A percentile compares a stretch with the other conserved stretches of the same genome.
Conservation (phyloP, 805 yeast species). For the Saccharomycopsis oosterbeekiorum region DNA sequence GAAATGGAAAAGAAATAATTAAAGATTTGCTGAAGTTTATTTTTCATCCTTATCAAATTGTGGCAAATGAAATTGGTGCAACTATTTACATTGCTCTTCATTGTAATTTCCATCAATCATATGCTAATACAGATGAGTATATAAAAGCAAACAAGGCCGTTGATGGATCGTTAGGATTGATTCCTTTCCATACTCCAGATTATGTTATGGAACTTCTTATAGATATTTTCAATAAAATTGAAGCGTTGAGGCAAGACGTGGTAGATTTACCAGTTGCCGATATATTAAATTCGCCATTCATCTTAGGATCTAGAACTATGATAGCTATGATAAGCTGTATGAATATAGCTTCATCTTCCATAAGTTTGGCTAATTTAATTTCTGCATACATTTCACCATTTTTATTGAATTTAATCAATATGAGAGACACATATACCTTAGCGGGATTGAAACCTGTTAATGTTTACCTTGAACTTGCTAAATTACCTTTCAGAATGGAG, state of each 20-base stretch:
- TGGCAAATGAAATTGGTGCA: conserved; percentile 58
- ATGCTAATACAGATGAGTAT: conserved; percentile 31
- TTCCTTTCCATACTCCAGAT: conserved; percentile 25
- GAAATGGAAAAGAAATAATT: conserved; percentile 36
- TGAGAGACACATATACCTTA: conserved; percentile 74
- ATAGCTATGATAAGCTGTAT: conserved; percentile 48
- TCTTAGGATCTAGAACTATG: conserved; percentile 55
- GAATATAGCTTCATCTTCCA: conserved; percentile 32
- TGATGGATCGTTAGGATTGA: conserved; percentile 28
- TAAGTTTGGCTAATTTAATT: conserved; percentile 43
- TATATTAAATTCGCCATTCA: conserved; percentile 48
- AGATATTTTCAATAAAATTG: conserved; percentile 36
- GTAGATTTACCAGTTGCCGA: conserved; percentile 30
- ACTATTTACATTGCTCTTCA: conserved; percentile 35
- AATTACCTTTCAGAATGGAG: conserved; percentile 35
- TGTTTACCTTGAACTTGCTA: conserved; percentile 37
- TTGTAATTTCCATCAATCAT: conserved; percentile 34
- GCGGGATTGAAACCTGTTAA: conserved; percentile 48
- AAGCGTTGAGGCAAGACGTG: conserved; percentile 27
- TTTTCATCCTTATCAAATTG: conserved; percentile 61
- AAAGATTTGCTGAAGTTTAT: conserved; percentile 37
- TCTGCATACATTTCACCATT: conserved; percentile 58
- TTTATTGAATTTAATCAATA: conserved; percentile 47
- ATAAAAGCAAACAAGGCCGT: conserved; percentile 27
- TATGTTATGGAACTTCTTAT: conserved; percentile 31